Evolutionary conservation across 108 stramenopile species (phyloP), one percentile per base, ranked within the genome.

Genomic region (Skeletonema potamos): DNA sequence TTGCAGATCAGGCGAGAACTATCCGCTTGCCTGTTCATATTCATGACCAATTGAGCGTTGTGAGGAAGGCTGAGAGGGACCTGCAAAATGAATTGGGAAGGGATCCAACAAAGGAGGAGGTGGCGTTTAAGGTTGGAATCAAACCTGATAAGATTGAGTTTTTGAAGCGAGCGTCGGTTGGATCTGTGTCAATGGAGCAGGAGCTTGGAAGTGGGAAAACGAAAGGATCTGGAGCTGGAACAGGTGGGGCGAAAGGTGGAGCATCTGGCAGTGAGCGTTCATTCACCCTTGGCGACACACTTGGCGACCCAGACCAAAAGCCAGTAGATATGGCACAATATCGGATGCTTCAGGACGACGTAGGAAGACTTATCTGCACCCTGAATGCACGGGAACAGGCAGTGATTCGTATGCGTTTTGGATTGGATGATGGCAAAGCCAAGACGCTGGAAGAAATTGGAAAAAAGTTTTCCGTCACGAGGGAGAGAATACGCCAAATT

Each of bases 401-500:
- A 15, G 96, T 99, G 4, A 91, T 99, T 60, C 84, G 94, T 13
- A 91, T 97, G 96, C 77, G 98, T 29, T 99, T 91, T 75, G 98
- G 98, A 34, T 83, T 99, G 18, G 95, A 96, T 59, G 97, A 97
- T 60, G 96, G 96, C 7, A 84, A 81, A 22, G 68, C 92, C 12
- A 93, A 91, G 74, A 97, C 97, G 11, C 70, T 97, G 62, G 96
- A 96, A 72, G 96, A 99, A 70, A 91, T 99, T 54, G 96, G 96
- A 18, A 79, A 73, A 43, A 81, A 76, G 28, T 94, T 96, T 62
- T 83, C 82, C 12, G 87, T 97, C 12, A 97, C 96, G 5, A 83
- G 96, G 43, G 98, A 99, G 64, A 82, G 98, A 18, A 94, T 97
- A 73, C 90, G 98, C 37, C 97, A 97, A 77, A 97, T 99, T 62